Percentiles rank a stretch among this genome's conserved stretches.
Conservation (phyloP, 441 rosid genomes). For the Syzygium malaccense region DNA sequence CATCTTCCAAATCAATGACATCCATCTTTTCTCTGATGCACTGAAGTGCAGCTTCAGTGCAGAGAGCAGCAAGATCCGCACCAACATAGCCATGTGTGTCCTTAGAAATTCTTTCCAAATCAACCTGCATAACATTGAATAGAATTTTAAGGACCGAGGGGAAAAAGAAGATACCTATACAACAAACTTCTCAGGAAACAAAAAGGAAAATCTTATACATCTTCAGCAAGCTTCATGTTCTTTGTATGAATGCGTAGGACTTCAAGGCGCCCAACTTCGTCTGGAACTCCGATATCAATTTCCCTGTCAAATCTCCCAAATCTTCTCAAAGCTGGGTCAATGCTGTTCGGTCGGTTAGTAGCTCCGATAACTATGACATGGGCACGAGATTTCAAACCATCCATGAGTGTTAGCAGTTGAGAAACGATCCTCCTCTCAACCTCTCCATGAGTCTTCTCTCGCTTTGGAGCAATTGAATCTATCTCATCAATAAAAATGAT, state of each 20-base stretch:
- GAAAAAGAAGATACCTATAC: not conserved
- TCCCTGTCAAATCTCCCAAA: constrained; percentile 62
- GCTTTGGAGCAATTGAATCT: constrained; percentile 62
- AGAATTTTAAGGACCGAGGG: not conserved
- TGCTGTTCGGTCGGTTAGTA: constrained; percentile 60
- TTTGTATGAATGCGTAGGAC: constrained; percentile 64
- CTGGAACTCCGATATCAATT: constrained; percentile 61
- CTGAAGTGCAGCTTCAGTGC: constrained; percentile 68
- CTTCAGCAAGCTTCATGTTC: constrained; percentile 61
- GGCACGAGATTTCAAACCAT: constrained; percentile 57
- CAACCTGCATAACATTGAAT: constrained; percentile 28
- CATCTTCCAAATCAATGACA: constrained; percentile 64
- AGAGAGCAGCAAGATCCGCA: constrained; percentile 63
- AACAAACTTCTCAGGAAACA: not conserved
- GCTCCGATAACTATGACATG: constrained; percentile 62
- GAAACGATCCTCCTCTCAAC: constrained; percentile 73
- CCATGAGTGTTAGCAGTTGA: constrained; percentile 61
- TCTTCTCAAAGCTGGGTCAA: constrained; percentile 58
- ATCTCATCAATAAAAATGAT: constrained; percentile 57
- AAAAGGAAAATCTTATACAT: constrained; percentile 22
- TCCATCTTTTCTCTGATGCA: constrained; percentile 68
- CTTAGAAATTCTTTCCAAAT: constrained; percentile 49
- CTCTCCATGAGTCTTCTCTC: constrained; percentile 69
- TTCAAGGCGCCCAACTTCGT: constrained; percentile 62
- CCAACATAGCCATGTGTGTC: constrained; percentile 66